phyloP scores from a whole-genome alignment of 208 protist species.

The Strigomonas culicis region DNA sequence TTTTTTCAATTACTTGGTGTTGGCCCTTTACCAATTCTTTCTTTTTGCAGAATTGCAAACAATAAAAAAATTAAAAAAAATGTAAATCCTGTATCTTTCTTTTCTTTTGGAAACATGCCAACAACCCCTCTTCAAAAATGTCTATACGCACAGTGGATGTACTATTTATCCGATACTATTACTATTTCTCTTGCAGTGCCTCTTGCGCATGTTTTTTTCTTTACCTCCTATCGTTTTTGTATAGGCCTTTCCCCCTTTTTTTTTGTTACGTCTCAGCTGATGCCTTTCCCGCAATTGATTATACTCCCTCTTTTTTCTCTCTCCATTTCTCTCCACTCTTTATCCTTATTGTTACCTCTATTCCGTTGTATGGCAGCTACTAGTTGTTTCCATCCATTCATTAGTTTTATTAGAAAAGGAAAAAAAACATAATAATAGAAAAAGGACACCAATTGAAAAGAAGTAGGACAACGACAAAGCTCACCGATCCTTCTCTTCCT shows the following conservation, averaged over 20 bases:
- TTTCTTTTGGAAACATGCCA: not conserved
- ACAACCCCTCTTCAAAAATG: not conserved
- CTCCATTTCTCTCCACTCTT: not conserved
- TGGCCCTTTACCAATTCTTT: not conserved
- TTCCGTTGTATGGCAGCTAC: not conserved
- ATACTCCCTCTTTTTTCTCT: constrained; percentile 18
- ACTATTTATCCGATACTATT: not conserved
- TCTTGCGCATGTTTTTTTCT: constrained; percentile 14
- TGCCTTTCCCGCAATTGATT: constrained; percentile 4
- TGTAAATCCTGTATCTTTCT: not conserved
- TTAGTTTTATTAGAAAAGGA: not conserved
- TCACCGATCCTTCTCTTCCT: not conserved
- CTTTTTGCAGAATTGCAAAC: constrained; percentile 4
- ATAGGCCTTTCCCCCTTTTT: not conserved
- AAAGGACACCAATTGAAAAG: not conserved
- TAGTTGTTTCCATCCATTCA: not conserved
- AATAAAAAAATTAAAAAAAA: constrained; percentile 1
- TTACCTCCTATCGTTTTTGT: not conserved
- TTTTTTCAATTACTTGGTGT: constrained; percentile 4
- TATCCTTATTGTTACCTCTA: not conserved
- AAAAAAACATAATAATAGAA: not conserved
- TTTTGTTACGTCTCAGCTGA: not conserved
- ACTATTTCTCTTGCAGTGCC: not conserved
- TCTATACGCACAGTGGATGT: not conserved
- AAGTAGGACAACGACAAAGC: not conserved